Evolutionary conservation across 176 grass and related monocot genomes (phyloP), one percentile per base, ranked within the genome.

Genomic region (Musa troglodytarum): DNA sequence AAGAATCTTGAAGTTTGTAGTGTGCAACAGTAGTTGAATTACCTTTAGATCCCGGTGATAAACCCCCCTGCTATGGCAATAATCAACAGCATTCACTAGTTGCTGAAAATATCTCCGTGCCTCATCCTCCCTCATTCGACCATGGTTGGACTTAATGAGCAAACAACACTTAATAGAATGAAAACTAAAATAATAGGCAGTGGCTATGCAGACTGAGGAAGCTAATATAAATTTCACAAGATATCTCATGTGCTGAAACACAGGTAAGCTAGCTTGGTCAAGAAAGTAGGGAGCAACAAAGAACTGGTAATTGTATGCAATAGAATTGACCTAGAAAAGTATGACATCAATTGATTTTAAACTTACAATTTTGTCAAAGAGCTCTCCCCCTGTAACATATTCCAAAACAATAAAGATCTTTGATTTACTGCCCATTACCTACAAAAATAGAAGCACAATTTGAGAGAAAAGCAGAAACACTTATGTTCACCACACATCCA

Each of bases 31-130:
- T 43, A 43, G 34, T 43, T 5, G 34, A 43, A 43, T 43, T 77
- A 96, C 92, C 87, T 96, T 96, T 78, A 96, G 85, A 78, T 96
- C 92, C 63, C 92, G 88, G 82, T 96, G 92, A 74, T 92, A 96
- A 19, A 96, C 92, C 50, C 92, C 92, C 83, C 92, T 85, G 74
- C 92, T 96, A 70, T 96, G 92, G 79, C 92, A 96, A 80, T 96
- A 92, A 69, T 96, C 92, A 66, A 92, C 92, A 43, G 34, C 34
- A 43, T 43, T 43, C 34, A 43, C 34, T 43, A 43, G 34, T 43
- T 43, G 34, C 34, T 96, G 92, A 74, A 96, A 96, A 63, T 92
- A 96, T 53, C 83, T 96, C 7, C 89, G 87, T 69, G 92, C 92
- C 83, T 96, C 84, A 8, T 96, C 84, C 80, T 96, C 92, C 72